Percentiles rank a stretch among this genome's conserved stretches.
phyloP scores from a whole-genome alignment of 2,329 filamentous ascomycete genomes.

The Chaetothyriales sp. region DNA sequence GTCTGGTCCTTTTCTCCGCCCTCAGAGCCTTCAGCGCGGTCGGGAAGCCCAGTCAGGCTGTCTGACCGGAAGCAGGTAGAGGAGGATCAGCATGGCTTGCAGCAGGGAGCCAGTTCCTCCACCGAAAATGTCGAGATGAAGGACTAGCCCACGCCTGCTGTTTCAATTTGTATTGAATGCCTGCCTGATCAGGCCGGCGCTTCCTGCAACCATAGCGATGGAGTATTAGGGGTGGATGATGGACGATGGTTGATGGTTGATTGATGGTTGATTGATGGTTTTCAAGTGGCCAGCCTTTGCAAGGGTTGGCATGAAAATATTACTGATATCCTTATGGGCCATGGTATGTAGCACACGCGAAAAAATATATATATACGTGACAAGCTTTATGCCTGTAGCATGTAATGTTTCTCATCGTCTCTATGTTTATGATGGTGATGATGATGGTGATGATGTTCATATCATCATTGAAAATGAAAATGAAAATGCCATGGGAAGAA shows the following conservation, averaged over 20 bases:
- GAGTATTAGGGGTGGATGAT: background rate
- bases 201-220: background rate
- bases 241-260: too few relatives aligned
- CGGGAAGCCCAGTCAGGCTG: slow-evolving; percentile 29
- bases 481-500: too few relatives aligned
- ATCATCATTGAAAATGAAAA: too few relatives aligned
- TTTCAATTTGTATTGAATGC: background rate
- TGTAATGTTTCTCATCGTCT: too few relatives aligned
- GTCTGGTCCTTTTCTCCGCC: slow-evolving; percentile 92
- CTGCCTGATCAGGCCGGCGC: background rate
- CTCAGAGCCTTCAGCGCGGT: slow-evolving; percentile 38
- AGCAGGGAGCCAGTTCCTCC: background rate
- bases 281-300: background rate
- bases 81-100: slow-evolving; percentile 6
- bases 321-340: background rate
- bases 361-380: background rate
- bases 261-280: too few relatives aligned
- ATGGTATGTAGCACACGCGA: background rate
- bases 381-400: too few relatives aligned
- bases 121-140: background rate
- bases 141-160: background rate
- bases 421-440: too few relatives aligned
- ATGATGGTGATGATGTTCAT: too few relatives aligned
- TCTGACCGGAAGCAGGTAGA: slow-evolving; percentile 19
- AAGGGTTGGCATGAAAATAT: background rate